Evolutionary conservation across 148 eudicot genomes (phyloP).

Genomic region (Dysphania ambrosioides): DNA sequence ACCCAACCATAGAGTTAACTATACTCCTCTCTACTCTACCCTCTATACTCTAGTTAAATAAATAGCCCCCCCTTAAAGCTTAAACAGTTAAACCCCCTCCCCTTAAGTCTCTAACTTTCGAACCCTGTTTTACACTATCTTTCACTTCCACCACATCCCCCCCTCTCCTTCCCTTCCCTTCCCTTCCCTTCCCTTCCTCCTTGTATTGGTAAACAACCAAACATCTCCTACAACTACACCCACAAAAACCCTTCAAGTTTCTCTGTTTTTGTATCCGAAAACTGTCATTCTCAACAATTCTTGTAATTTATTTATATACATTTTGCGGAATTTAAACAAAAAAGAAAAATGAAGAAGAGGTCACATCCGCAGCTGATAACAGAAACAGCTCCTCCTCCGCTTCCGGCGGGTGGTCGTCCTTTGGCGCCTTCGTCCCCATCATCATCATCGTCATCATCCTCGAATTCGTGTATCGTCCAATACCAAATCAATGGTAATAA

Average conservation of each 20-base stretch:
- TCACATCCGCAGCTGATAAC: not conserved
- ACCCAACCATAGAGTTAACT: slow-evolving; percentile 22
- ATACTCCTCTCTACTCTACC: too few relatives aligned
- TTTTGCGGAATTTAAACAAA: not conserved
- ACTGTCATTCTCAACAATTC: too few relatives aligned
- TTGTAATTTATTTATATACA: too few relatives aligned
- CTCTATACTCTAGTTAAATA: too few relatives aligned
- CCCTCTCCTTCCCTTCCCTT: not conserved
- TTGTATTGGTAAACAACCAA: slow-evolving; percentile 50
- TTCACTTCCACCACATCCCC: too few relatives aligned
- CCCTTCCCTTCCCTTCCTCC: not conserved
- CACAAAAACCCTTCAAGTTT: too few relatives aligned
- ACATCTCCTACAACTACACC: slow-evolving; percentile 26
- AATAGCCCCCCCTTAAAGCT: not conserved
- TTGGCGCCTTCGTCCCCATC: slow-evolving; percentile 24
- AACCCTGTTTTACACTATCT: not conserved
- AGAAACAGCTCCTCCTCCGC: not conserved
- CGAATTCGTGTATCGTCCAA: slow-evolving; percentile 42
- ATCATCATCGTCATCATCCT: slow-evolving; percentile 27
- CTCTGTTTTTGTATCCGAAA: too few relatives aligned
- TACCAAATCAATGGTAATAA: not conserved
- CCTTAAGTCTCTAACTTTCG: not conserved
- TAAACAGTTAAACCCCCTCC: slow-evolving; percentile 4
- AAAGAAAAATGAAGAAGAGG: not conserved
- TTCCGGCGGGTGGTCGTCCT: not conserved